Percentiles rank a stretch among this genome's conserved stretches.
phyloP scores from a whole-genome alignment of 768 basidiomycete species.

The Lactarius trivialis region DNA sequence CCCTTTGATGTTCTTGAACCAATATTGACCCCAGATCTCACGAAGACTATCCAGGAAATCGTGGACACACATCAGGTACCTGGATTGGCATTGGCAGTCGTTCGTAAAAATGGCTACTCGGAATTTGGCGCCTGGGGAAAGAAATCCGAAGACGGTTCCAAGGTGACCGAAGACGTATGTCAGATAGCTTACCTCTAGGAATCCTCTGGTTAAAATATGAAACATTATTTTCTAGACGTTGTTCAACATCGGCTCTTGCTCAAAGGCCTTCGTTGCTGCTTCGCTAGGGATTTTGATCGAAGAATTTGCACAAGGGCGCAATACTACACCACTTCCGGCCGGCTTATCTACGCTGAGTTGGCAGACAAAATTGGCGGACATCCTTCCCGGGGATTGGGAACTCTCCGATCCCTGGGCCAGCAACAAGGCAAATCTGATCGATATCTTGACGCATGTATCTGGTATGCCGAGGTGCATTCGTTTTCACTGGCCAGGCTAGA shows the following conservation, averaged over 20 bases:
- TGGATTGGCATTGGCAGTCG: slow-evolving; percentile 4
- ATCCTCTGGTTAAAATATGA: neutral
- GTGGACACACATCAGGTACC: neutral
- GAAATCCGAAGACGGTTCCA: slow-evolving; percentile 31
- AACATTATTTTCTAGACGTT: slow-evolving; percentile 30
- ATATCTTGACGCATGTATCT: slow-evolving; percentile 37
- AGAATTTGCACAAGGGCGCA: slow-evolving; percentile 34
- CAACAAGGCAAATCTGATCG: slow-evolving; percentile 32
- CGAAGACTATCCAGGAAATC: neutral
- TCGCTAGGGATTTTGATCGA: slow-evolving; percentile 39
- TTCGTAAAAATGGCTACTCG: slow-evolving; percentile 21
- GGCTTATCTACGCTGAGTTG: slow-evolving; percentile 31
- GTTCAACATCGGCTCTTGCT: slow-evolving; percentile 34
- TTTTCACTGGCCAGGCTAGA: neutral
- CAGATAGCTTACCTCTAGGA: too few species aligned
- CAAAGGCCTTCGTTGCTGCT: slow-evolving; percentile 36
- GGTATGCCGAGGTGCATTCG: slow-evolving; percentile 33
- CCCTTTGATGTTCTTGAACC: neutral
- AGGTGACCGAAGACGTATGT: slow-evolving; percentile 32
- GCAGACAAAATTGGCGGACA: slow-evolving; percentile 33
- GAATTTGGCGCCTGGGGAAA: slow-evolving; percentile 34
- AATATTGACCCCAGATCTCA: neutral
- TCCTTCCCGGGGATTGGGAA: slow-evolving; percentile 35
- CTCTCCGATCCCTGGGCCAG: slow-evolving; percentile 39
- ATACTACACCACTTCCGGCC: slow-evolving; percentile 32